phyloP scores from a whole-genome alignment of 768 basidiomycete species.

The Rickenella mellea region DNA sequence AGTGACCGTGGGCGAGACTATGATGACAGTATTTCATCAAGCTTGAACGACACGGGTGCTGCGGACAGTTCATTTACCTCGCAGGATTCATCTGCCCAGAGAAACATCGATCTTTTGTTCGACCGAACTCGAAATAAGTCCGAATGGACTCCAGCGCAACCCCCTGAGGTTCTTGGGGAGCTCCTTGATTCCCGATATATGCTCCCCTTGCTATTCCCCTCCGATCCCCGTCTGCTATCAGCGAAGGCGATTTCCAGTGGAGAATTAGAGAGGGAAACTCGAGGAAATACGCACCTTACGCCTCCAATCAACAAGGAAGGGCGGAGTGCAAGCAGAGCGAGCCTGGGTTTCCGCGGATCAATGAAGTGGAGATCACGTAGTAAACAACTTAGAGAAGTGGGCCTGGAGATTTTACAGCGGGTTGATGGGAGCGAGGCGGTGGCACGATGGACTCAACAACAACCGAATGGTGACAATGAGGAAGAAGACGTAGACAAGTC shows the following conservation, averaged over 20 bases:
- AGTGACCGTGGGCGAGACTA: constrained; percentile 60
- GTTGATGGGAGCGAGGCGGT: constrained; percentile 59
- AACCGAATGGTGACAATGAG: constrained; percentile 21
- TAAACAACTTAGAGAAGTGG: constrained; percentile 51
- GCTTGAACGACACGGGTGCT: constrained; percentile 31
- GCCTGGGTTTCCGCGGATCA: constrained; percentile 24
- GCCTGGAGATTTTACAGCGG: constrained; percentile 52
- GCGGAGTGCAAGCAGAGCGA: constrained; percentile 31
- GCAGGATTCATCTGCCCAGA: constrained; percentile 29
- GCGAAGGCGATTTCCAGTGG: constrained; percentile 27
- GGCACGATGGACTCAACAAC: constrained; percentile 48
- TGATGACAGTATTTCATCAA: constrained; percentile 47
- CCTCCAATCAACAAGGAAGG: constrained; percentile 10
- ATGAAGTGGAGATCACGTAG: constrained; percentile 54
- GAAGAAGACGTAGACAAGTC: constrained; percentile 23
- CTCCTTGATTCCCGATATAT: constrained; percentile 87
- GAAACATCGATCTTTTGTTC: constrained; percentile 73
- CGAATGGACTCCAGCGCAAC: constrained; percentile 67
- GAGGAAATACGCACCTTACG: neutral
- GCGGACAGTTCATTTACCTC: constrained; percentile 21
- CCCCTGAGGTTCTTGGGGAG: constrained; percentile 82
- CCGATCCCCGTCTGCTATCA: constrained; percentile 68
- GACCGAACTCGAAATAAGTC: constrained; percentile 55
- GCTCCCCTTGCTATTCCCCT: constrained; percentile 81
- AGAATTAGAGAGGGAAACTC: neutral